Base-by-base conservation (phyloP, 345 rosid species). In the Mercurialis annua region DNA sequence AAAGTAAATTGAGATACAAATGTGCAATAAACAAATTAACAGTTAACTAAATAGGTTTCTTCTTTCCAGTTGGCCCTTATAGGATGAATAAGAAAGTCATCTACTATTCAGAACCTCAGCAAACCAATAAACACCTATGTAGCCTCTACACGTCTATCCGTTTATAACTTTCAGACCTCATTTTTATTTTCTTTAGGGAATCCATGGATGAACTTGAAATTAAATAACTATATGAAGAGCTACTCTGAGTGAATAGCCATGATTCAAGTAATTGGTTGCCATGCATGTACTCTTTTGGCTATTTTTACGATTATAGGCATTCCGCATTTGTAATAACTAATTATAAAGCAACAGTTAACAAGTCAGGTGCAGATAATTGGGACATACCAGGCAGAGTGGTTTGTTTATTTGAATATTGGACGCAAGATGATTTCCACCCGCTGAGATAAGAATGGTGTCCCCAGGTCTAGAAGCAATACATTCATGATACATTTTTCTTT, bases 371-470 rank as follows among this genome's bases (percentile, higher is more conserved):
- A 17, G 59, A 62, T 60, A 43, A 31, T 43, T 46, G 34, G 50
- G n/a, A 78, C 84, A 67, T 87, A 91, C 96, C 96, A 91, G 90
- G 98, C 96, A 87, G 34, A 94, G 87, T 43, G 97, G 95, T 75
- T 89, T 94, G 40, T 77, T 74, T 57, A 94, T 91, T 81, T 89
- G 96, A 84, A 91, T 86, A 64, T 89, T 84, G 64, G 93, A 89
- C 73, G 84, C 89, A 56, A 47, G 82, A 85, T 91, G 89, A 67
- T 56, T 82, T 63, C 92, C 89, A 15, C 99, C 99, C 44, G 95
- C 82, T 66, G 86, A 84, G 69, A 94, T 91, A 72, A 94, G 84
- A 77, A 94, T 94, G 71, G 96, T 89, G 70, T 94, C 98, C 52
- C 96, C 98, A 4, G 96, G 93, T 78, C 97, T 94, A 82, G 21